Conservation (phyloP, 441 rosid species). For the Jatropha multifida region DNA sequence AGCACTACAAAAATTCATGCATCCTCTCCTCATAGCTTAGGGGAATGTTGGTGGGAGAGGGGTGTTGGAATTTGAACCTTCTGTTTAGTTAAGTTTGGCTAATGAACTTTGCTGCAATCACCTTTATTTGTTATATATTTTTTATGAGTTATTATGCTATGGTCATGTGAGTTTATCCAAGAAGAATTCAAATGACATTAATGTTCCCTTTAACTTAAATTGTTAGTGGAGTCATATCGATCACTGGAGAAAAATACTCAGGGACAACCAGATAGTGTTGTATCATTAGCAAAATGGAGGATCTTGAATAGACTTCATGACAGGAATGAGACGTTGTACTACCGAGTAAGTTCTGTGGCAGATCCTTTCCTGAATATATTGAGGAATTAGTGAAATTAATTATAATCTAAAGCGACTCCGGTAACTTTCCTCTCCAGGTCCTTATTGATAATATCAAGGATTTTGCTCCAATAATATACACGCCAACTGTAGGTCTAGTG, state of each 20-base stretch:
- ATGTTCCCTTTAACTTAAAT: conserved; percentile 13
- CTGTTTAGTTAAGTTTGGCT: not conserved
- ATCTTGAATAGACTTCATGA: conserved; percentile 94
- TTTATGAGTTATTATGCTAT: not conserved
- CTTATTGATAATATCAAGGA: conserved; percentile 94
- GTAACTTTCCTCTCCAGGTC: conserved; percentile 48
- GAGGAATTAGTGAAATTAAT: not conserved
- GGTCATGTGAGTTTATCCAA: not conserved
- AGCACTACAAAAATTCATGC: no score
- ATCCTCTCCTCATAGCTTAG: no score
- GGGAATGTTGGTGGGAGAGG: no score
- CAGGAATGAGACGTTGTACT: conserved; percentile 95
- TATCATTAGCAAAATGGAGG: conserved; percentile 95
- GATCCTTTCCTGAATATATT: conserved; percentile 18
- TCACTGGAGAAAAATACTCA: conserved; percentile 82
- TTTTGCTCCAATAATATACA: conserved; percentile 93
- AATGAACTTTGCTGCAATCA: not conserved
- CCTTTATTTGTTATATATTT: not conserved
- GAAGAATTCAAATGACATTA: conserved; percentile 8
- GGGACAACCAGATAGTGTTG: conserved; percentile 60
- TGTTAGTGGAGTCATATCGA: conserved; percentile 83
- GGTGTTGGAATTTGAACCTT: no score
- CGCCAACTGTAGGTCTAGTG: conserved; percentile 95
- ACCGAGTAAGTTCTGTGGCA: conserved; percentile 55
- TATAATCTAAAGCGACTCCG: conserved; percentile 1